These are phyloP conservation scores for Coemansia sp. DNA, from an alignment of 192 early-diverging fungal genomes.

Conservation along the genomic window DNA sequence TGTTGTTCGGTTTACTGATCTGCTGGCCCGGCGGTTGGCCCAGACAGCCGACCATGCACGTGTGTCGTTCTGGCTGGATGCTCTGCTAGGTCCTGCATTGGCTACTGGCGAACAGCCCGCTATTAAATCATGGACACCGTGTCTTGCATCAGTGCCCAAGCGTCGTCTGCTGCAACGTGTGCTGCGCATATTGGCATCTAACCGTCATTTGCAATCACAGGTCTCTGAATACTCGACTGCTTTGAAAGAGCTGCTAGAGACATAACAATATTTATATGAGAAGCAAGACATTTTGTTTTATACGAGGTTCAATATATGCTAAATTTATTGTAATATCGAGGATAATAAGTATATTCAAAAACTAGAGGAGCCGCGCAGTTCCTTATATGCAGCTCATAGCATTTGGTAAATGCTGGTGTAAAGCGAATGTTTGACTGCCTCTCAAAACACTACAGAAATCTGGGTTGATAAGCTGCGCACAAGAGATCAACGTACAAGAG, in stretches of 20 bases:
- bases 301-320: too few relatives aligned
- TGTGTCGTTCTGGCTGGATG: slow-evolving; percentile 29
- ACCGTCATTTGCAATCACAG: slow-evolving; percentile 63
- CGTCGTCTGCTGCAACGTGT: slow-evolving; percentile 64
- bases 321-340: too few relatives aligned
- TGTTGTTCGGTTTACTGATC: slow-evolving; percentile 26
- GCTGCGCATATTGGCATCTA: slow-evolving; percentile 67
- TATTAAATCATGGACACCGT: slow-evolving; percentile 5
- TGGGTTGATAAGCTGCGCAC: too few relatives aligned
- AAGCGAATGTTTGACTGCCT: too few relatives aligned
- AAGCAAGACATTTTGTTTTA: too few relatives aligned
- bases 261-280: too few relatives aligned
- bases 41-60: slow-evolving; percentile 10
- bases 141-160: slow-evolving; percentile 59
- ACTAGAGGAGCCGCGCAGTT: too few relatives aligned
- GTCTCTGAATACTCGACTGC: slow-evolving; percentile 58
- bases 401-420: too few relatives aligned
- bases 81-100: slow-evolving; percentile 46
- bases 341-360: too few relatives aligned
- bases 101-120: not conserved
- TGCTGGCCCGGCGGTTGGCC: slow-evolving; percentile 19
- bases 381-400: too few relatives aligned
- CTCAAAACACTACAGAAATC: too few relatives aligned
- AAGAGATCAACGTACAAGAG: too few relatives aligned
- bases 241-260: not conserved